A percentile compares a stretch with the other conserved stretches of the same genome.
phyloP scores from a whole-genome alignment of 306 rosid species.

The Malus orientalis region DNA sequence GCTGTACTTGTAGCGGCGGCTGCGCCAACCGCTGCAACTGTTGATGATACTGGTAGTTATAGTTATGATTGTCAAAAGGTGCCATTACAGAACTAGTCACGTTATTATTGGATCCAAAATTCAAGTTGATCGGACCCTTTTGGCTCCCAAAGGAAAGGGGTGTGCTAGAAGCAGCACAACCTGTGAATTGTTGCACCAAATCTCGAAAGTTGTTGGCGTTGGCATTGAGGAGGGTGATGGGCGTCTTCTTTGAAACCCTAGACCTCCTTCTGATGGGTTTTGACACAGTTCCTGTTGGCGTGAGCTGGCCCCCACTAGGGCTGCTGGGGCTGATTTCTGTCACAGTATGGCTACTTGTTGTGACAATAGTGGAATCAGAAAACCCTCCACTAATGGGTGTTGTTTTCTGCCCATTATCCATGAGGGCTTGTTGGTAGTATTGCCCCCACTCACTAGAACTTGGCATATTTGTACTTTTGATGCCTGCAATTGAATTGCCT shows the following conservation, averaged over 20 bases:
- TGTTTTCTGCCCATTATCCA: not conserved
- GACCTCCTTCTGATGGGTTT: slow-evolving; percentile 51
- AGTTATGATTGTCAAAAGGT: not conserved
- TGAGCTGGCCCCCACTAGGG: slow-evolving; percentile 10
- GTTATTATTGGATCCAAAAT: slow-evolving; percentile 35
- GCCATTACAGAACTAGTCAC: not conserved
- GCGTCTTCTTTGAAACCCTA: slow-evolving; percentile 59
- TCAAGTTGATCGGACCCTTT: slow-evolving; percentile 65
- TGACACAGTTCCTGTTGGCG: slow-evolving; percentile 28
- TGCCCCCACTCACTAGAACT: slow-evolving; percentile 36
- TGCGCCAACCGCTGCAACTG: slow-evolving; percentile 13
- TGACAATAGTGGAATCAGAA: not conserved
- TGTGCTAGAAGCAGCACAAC: slow-evolving; percentile 38
- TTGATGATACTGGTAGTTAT: slow-evolving; percentile 12
- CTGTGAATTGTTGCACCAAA: slow-evolving; percentile 79
- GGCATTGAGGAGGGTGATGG: slow-evolving; percentile 65
- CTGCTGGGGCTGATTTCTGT: slow-evolving; percentile 4
- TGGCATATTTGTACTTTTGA: not conserved
- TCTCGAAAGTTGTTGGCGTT: slow-evolving; percentile 60
- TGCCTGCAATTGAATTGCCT: not conserved
- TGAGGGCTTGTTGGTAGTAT: slow-evolving; percentile 24
- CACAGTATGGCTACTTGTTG: not conserved
- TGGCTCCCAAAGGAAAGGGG: slow-evolving; percentile 34
- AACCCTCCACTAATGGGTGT: not conserved
- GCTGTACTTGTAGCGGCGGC: slow-evolving; percentile 6